phyloP scores from a whole-genome alignment of 192 early-diverging fungal species.

The Backusella parvicylindrica region DNA sequence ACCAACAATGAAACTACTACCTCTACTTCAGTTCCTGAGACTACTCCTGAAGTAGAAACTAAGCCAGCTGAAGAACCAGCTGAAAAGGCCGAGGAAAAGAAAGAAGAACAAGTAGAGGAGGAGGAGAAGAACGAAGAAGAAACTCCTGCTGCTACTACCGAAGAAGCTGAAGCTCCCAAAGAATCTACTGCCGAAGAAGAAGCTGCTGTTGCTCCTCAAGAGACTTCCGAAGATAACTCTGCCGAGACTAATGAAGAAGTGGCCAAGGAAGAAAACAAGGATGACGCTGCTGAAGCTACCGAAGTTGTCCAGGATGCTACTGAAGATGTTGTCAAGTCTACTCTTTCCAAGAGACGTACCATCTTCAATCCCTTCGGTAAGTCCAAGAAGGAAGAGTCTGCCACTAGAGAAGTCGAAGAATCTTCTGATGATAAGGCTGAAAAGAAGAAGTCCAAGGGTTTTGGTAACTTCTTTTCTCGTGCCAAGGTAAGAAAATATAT shows the following conservation, averaged over 20 bases:
- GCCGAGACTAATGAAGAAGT: constrained; percentile 22
- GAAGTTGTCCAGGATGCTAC: constrained; percentile 12
- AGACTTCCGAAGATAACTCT: neutral
- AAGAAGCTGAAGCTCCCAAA: neutral
- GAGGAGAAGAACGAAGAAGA: neutral
- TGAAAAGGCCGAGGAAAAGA: neutral
- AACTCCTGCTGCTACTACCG: neutral
- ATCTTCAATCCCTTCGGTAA: constrained; percentile 19
- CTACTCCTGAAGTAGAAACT: neutral
- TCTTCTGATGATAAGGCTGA: neutral
- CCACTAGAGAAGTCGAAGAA: neutral
- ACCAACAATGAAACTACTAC: neutral
- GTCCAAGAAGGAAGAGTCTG: neutral
- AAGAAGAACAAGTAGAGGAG: neutral
- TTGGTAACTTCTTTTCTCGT: neutral
- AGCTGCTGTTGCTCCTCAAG: neutral
- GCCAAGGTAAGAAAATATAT: constrained; percentile 1
- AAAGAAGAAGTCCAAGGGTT: neutral
- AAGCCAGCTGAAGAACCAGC: neutral
- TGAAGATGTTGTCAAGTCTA: constrained; percentile 18
- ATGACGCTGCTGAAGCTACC: neutral
- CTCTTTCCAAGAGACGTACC: constrained; percentile 3
- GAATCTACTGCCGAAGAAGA: neutral
- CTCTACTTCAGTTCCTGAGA: neutral
- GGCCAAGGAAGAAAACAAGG: constrained; percentile 14